These are phyloP conservation scores for Meyerozyma sp. DNA, from an alignment of 1,139 yeast species.

Conservation along the genomic window DNA sequence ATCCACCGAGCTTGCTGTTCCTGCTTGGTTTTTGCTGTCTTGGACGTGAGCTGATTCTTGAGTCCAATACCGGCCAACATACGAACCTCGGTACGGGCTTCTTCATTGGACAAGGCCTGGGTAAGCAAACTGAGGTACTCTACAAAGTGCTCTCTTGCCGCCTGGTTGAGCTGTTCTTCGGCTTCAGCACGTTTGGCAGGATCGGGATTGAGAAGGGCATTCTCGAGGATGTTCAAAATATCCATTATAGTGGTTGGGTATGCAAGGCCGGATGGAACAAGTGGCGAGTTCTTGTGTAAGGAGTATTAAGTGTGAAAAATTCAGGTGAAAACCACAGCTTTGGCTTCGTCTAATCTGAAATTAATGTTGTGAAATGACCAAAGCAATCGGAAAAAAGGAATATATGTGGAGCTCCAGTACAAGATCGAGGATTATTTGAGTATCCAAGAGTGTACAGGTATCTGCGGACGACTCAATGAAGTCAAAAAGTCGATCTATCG, in stretches of 20 bases:
- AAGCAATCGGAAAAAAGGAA: neutral
- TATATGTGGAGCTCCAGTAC: neutral
- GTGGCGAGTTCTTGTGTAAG: neutral
- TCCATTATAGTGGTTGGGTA: constrained; percentile 39
- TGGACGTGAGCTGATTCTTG: constrained; percentile 84
- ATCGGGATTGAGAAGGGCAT: constrained; percentile 66
- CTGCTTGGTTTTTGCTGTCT: constrained; percentile 48
- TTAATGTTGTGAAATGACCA: neutral
- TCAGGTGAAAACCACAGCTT: neutral
- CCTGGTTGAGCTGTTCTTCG: constrained; percentile 67
- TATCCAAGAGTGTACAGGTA: neutral
- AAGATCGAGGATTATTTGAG: neutral
- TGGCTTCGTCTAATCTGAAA: neutral
- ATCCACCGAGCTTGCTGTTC: constrained; percentile 63
- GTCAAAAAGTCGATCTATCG: neutral
- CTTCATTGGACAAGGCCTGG: constrained; percentile 64
- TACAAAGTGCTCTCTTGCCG: constrained; percentile 72
- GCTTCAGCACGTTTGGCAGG: constrained; percentile 72
- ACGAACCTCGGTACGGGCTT: constrained; percentile 73
- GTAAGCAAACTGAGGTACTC: constrained; percentile 67
- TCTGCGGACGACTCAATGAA: neutral
- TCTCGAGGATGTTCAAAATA: constrained; percentile 68
- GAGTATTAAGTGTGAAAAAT: neutral
- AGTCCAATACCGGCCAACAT: constrained; percentile 87
- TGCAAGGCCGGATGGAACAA: neutral